A percentile compares a stretch with the other conserved stretches of the same genome.
phyloP scores from a whole-genome alignment of 164 flowering plant species.

The Liquidambar formosana region DNA sequence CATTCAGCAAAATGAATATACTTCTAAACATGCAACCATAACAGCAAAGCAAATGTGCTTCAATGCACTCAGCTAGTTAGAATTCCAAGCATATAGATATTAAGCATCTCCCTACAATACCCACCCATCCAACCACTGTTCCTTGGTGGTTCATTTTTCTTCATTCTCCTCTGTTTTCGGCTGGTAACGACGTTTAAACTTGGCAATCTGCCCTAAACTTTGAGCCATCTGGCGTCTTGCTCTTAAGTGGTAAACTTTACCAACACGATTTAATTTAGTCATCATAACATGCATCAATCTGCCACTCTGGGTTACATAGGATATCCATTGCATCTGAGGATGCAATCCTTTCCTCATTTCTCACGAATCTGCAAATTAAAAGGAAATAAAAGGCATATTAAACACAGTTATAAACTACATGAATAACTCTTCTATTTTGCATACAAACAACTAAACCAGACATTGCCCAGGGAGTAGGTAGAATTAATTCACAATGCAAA shows the following conservation, averaged over 20 bases:
- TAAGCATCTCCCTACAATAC: neutral
- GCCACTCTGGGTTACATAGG: conserved; percentile 83
- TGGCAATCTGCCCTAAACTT: conserved; percentile 74
- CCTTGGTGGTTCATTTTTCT: conserved; percentile 17
- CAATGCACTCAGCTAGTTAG: too few relatives aligned
- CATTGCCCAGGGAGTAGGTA: neutral
- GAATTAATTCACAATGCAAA: neutral
- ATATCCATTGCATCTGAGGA: conserved; percentile 93
- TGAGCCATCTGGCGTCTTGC: conserved; percentile 76
- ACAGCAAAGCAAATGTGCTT: too few relatives aligned
- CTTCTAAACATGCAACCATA: too few relatives aligned
- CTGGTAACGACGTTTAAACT: conserved; percentile 71
- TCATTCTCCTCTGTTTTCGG: conserved; percentile 30
- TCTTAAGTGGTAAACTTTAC: conserved; percentile 83
- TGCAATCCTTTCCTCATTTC: conserved; percentile 89
- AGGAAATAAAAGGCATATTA: neutral
- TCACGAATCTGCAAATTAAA: conserved; percentile 8
- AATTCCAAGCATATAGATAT: neutral
- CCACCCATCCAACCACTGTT: too few relatives aligned
- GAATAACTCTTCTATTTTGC: neutral
- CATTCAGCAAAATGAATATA: too few relatives aligned
- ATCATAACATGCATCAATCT: conserved; percentile 77
- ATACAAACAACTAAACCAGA: neutral
- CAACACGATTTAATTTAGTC: conserved; percentile 67
- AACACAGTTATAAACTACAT: neutral